Evolutionary conservation across 2,329 filamentous ascomycete genomes (phyloP).

Genomic region (Aspergillus neotritici): DNA sequence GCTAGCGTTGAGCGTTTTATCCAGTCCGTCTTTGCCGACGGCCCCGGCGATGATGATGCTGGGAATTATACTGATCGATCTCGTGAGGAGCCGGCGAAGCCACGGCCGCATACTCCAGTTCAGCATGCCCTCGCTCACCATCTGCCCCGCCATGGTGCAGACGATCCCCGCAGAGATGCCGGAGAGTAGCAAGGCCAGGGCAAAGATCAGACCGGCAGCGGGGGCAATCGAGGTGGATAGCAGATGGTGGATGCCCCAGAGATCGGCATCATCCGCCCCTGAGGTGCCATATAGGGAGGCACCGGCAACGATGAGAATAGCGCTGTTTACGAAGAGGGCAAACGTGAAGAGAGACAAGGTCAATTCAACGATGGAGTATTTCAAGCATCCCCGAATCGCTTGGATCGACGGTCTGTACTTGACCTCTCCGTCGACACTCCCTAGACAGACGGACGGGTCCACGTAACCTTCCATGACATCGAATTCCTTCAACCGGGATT

Average conservation of each 20-base stretch:
- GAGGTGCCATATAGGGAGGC: conserved; percentile 63
- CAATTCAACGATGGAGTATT: conserved; percentile 67
- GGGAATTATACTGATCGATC: conserved; percentile 73
- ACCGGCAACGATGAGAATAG: conserved; percentile 76
- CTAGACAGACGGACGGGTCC: conserved; percentile 22
- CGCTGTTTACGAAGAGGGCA: conserved; percentile 76
- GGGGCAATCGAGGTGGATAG: conserved; percentile 64
- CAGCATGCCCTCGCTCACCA: conserved; percentile 78
- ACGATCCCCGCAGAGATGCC: conserved; percentile 79
- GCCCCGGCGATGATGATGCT: conserved; percentile 78
- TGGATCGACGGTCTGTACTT: conserved; percentile 65
- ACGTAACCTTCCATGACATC: conserved; percentile 39
- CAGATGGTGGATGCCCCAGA: conserved; percentile 76
- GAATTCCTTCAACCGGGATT: conserved; percentile 48
- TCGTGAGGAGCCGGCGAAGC: conserved; percentile 70
- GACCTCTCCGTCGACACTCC: conserved; percentile 43
- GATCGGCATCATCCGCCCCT: conserved; percentile 62
- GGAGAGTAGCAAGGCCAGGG: conserved; percentile 71
- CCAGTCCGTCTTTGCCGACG: conserved; percentile 65
- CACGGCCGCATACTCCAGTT: conserved; percentile 70
- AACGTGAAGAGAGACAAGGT: conserved; percentile 71
- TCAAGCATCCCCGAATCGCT: conserved; percentile 69
- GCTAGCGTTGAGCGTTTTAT: conserved; percentile 64
- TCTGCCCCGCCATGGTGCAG: conserved; percentile 84
- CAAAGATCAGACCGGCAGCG: conserved; percentile 77